Conservation (phyloP, 192 early-diverging fungal species). For the Coemansia sp. region DNA sequence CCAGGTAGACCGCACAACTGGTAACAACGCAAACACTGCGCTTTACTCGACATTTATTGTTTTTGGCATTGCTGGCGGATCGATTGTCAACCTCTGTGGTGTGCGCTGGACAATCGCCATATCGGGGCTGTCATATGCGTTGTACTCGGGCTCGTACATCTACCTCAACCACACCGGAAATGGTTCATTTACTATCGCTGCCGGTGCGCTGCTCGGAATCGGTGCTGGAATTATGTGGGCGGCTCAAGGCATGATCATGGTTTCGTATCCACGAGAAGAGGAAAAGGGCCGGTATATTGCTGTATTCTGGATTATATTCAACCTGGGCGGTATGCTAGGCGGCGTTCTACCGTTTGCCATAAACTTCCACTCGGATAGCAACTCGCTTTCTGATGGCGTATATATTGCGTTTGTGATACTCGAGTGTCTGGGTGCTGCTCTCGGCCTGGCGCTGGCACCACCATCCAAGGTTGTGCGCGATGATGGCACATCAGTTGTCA, state of each 20-base stretch:
- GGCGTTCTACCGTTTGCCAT: slow-evolving; percentile 70
- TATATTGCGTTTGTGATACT: slow-evolving; percentile 82
- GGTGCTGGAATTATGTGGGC: slow-evolving; percentile 82
- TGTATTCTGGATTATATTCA: slow-evolving; percentile 89
- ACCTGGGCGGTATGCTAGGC: slow-evolving; percentile 79
- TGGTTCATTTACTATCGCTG: slow-evolving; percentile 65
- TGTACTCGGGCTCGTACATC: slow-evolving; percentile 79
- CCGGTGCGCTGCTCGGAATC: slow-evolving; percentile 79
- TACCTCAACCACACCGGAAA: slow-evolving; percentile 63
- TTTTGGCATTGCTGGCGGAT: slow-evolving; percentile 73
- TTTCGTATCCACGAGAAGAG: slow-evolving; percentile 80
- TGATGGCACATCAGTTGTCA: slow-evolving; percentile 67
- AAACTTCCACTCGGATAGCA: slow-evolving; percentile 59
- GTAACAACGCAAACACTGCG: slow-evolving; percentile 74
- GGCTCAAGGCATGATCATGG: slow-evolving; percentile 80
- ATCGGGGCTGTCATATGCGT: slow-evolving; percentile 68
- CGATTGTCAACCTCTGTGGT: slow-evolving; percentile 77
- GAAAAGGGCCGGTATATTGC: slow-evolving; percentile 81
- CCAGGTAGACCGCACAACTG: slow-evolving; percentile 58
- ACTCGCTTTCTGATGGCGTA: slow-evolving; percentile 58
- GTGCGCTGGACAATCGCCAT: slow-evolving; percentile 66
- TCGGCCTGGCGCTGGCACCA: slow-evolving; percentile 64
- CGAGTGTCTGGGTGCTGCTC: slow-evolving; percentile 65
- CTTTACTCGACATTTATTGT: slow-evolving; percentile 77
- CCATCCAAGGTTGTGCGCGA: slow-evolving; percentile 64